Evolutionary conservation across 2,329 filamentous ascomycete genomes (phyloP).

Genomic region (Elsinoe perseae): DNA sequence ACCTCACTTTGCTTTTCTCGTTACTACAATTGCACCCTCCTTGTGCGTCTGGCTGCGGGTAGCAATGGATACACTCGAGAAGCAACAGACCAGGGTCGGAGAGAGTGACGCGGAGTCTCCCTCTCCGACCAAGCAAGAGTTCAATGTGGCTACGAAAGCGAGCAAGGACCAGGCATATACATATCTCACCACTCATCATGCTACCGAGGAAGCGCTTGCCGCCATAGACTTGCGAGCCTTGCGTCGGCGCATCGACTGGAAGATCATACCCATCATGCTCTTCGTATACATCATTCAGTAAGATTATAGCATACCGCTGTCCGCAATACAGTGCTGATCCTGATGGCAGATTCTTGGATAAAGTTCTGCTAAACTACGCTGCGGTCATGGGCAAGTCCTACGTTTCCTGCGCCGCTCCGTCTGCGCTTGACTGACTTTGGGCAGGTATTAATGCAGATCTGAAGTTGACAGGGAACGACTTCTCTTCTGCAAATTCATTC

Average conservation of each 20-base stretch:
- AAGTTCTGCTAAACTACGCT: slow-evolving; percentile 58
- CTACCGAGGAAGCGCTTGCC: not conserved
- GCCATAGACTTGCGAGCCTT: slow-evolving; percentile 34
- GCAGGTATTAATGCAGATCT: slow-evolving; percentile 49
- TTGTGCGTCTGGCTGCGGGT: too few species aligned
- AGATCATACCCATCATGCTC: slow-evolving; percentile 54
- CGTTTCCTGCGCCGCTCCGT: too few species aligned
- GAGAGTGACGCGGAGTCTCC: not conserved
- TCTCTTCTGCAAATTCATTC: slow-evolving; percentile 28
- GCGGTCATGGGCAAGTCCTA: slow-evolving; percentile 64
- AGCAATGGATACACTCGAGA: not conserved
- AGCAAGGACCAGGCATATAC: slow-evolving; percentile 5
- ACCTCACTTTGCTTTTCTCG: not conserved
- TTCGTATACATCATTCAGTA: slow-evolving; percentile 55
- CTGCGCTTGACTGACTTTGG: too few species aligned
- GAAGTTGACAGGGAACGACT: slow-evolving; percentile 46
- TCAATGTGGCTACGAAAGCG: not conserved
- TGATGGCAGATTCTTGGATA: slow-evolving; percentile 44
- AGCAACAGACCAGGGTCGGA: not conserved
- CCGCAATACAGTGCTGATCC: too few species aligned
- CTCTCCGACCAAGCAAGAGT: slow-evolving; percentile 1
- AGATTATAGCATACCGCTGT: too few species aligned
- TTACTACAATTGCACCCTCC: too few species aligned
- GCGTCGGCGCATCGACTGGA: slow-evolving; percentile 51
- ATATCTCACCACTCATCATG: slow-evolving; percentile 3